Conservation (phyloP, 345 rosid genomes). For the Lepidium sativum region DNA sequence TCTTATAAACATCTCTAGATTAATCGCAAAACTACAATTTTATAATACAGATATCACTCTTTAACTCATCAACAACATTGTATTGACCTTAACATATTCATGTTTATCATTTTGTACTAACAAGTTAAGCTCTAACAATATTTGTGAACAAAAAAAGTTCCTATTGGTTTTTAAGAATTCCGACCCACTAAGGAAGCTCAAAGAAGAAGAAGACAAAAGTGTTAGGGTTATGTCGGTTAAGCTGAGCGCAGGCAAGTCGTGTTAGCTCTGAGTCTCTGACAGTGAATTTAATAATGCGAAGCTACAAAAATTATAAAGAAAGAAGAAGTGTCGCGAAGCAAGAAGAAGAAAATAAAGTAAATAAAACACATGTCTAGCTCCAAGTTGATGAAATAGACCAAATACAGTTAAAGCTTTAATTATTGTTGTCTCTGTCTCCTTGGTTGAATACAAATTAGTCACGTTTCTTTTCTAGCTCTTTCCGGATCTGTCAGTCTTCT, state of each 20-base stretch:
- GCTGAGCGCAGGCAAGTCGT: neutral
- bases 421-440: slow-evolving; percentile 15
- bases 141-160: too few species aligned
- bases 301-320: neutral
- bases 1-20: too few species aligned
- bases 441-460: slow-evolving; percentile 15
- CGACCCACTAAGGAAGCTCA: neutral
- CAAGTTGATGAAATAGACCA: slow-evolving; percentile 1
- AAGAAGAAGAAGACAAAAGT: neutral
- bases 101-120: too few species aligned
- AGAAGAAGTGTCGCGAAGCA: slow-evolving; percentile 11
- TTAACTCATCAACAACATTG: too few species aligned
- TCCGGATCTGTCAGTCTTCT: slow-evolving; percentile 25
- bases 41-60: too few species aligned
- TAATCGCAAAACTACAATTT: too few species aligned
- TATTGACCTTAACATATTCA: too few species aligned
- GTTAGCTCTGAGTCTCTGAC: neutral
- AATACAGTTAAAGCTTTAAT: slow-evolving; percentile 1
- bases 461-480: slow-evolving; percentile 26
- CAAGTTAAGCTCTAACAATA: too few species aligned
- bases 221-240: slow-evolving; percentile 6
- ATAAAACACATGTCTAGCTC: slow-evolving; percentile 9
- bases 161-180: neutral
- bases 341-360: neutral
- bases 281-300: neutral